Percentiles rank a stretch among this genome's conserved stretches.
These are phyloP conservation scores for Pleurotus eryngii DNA, from an alignment of 768 basidiomycete genomes.

Conservation along the genomic window DNA sequence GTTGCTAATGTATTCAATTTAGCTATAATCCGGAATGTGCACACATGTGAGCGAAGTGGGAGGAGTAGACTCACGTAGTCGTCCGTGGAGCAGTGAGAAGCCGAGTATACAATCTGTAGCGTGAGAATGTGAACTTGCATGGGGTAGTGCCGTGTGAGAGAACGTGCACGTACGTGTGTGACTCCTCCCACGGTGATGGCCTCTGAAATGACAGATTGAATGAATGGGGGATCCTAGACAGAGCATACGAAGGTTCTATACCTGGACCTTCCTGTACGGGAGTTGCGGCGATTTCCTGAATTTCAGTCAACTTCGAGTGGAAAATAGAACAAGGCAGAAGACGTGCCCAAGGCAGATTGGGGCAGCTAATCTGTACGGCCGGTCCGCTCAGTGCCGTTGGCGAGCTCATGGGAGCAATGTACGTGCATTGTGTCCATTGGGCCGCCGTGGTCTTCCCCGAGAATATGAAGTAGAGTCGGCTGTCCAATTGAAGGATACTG, in stretches of 20 bases:
- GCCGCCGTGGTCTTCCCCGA: conserved; percentile 10
- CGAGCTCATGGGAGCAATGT: conserved; percentile 13
- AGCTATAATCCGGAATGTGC: background rate
- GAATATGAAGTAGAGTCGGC: conserved; percentile 13
- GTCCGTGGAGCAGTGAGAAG: conserved; percentile 17
- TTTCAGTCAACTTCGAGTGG: background rate
- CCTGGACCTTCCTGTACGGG: conserved; percentile 14
- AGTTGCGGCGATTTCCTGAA: conserved; percentile 12
- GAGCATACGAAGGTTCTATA: background rate
- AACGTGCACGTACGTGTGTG: conserved; percentile 10
- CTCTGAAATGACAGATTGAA: background rate
- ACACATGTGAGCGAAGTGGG: background rate
- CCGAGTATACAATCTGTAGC: conserved; percentile 14
- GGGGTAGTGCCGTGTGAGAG: background rate
- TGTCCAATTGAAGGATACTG: conserved; percentile 10
- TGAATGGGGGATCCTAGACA: too few species aligned
- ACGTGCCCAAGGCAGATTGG: conserved; percentile 11
- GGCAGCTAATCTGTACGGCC: conserved; percentile 15
- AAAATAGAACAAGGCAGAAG: background rate
- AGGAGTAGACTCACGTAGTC: conserved; percentile 10
- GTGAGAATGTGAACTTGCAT: background rate
- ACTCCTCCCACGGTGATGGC: conserved; percentile 13
- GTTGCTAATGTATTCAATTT: conserved; percentile 2
- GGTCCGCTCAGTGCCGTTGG: conserved; percentile 13
- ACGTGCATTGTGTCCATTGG: conserved; percentile 17